Evolutionary conservation across 371 early-diverging fungal species (phyloP), one percentile per base, ranked within the genome.

Genomic region (Scutellospora calospora): DNA sequence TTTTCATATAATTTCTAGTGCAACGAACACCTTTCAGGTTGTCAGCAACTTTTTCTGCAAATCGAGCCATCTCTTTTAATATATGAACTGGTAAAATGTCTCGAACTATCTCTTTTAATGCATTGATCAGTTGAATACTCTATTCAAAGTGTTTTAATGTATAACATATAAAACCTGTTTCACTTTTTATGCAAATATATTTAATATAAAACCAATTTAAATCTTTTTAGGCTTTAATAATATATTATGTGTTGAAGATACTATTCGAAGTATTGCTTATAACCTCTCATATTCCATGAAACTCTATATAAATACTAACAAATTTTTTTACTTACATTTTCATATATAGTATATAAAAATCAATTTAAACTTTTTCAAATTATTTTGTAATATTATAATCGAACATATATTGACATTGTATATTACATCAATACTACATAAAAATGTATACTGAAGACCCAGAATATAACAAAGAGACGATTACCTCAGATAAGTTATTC

Each of bases 131-230:
- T 41, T 73, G 55, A 54, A 73, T 5, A 52, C 55, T 55, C 74
- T 29, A 73, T 73, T 73, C 74, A 73, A 73, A 55, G 31, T 51
- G 51, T 55, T 73, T 73, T 73, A 73, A 73, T 55, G 18, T 54
- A 68, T 68, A 68, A 68, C 45, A 3, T 68, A 55, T 73, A 73
- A 73, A 73, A 54, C 74, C 55, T 55, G 14, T 73, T 73, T 73
- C 74, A 73, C 74, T 73, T 73, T 73, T 73, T 73, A 73, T 73
- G 74, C 31, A 29, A 73, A 73, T 73, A 73, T 73, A 73, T 73
- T 73, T 73, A 73, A 73, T 73, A 73, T 73, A 73, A 73, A 73
- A 72, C 73, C 38, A 66, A 66, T 66, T 66, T 66, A 66, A 66
- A 66, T 66, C 38, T 38, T 63, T 25, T 63, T 25, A 63, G 63